Evolutionary conservation across 805 yeast species (phyloP), one percentile per base, ranked within the genome.

Genomic region (Sugiyamaella qingdaonensis): DNA sequence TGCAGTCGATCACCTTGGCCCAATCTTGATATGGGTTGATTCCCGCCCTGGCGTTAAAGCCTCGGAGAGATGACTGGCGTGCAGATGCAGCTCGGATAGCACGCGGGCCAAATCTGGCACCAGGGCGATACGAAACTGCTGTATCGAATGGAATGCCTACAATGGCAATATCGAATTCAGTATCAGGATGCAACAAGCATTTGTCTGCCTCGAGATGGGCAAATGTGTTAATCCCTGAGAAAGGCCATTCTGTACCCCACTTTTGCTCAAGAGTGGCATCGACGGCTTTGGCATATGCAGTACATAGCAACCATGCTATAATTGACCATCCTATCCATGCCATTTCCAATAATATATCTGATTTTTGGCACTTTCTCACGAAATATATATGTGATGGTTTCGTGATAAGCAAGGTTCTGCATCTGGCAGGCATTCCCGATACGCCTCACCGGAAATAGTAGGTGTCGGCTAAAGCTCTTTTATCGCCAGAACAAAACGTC

Each of bases 61-160:
- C 91, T 53, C 94, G 72, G 51, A 81, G 65, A 1, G 82, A 67
- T 2, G 81, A 79, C 64, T 87, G 95, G 59, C 95, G 76, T 63
- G 61, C 63, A 14, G 71, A 67, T 3, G 71, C 72, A 4, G 55
- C 68, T 10, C 73, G 59, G 46, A 69, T 65, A 8, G 70, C 70
- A 16, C 71, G 57, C 4, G 86, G 95, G 2, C 95, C 95, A 68
- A 87, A 87, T 51, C 95, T 70, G 1, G 95, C 91, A 5, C 95
- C 95, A 0, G 91, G 78, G 48, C 95, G 75, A 66, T 82, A 87
- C 0, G 90, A 78, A 0, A 83, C 84, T 0, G 92, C 92, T 5
- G 94, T 87, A 63, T 87, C 95, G 61, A 87, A 88, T 0, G 95
- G 95, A 1, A 85, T 84, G 3, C 95, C 95, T 52, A 87, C 75